Evolutionary conservation across 208 protist species (phyloP).

Genomic region (Trypanosomatidae sp.): DNA sequence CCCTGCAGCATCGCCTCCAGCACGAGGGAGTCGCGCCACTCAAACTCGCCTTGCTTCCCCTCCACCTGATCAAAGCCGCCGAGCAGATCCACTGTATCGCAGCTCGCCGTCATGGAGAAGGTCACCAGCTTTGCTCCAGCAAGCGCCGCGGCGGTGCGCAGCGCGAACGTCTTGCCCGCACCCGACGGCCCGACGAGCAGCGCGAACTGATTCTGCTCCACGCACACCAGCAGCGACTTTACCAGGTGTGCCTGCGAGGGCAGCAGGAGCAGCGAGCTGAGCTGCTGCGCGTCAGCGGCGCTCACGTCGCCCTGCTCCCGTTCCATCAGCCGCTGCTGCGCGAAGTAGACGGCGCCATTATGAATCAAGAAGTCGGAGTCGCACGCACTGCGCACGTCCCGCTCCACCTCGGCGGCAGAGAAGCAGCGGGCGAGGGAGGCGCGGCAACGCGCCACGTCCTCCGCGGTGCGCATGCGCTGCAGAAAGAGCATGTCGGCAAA

Average conservation of each 20-base stretch:
- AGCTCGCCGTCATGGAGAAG: slow-evolving; percentile 97
- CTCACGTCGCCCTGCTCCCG: slow-evolving; percentile 8
- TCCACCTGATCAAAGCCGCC: slow-evolving; percentile 99
- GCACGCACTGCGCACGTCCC: slow-evolving; percentile 18
- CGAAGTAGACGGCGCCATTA: slow-evolving; percentile 62
- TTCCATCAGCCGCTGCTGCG: slow-evolving; percentile 28
- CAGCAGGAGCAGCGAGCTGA: slow-evolving; percentile 54
- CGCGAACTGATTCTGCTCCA: slow-evolving; percentile 94
- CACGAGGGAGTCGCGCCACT: slow-evolving; percentile 99
- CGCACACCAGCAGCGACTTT: slow-evolving; percentile 85
- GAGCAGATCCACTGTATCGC: slow-evolving; percentile 99
- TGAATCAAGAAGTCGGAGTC: slow-evolving; percentile 77
- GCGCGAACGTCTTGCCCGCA: slow-evolving; percentile 96
- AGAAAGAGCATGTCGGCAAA: slow-evolving; percentile 87
- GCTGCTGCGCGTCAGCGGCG: slow-evolving; percentile 17
- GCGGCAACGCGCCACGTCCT: slow-evolving; percentile 52
- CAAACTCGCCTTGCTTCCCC: slow-evolving; percentile 95
- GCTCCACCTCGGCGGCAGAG: slow-evolving; percentile 19
- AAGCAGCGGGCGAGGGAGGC: slow-evolving; percentile 53
- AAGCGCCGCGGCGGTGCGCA: slow-evolving; percentile 94
- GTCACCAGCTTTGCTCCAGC: slow-evolving; percentile 92
- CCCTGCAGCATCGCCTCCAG: slow-evolving; percentile 95
- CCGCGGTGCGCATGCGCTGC: slow-evolving; percentile 85
- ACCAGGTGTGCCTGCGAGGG: slow-evolving; percentile 74
- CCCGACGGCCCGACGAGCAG: slow-evolving; percentile 96